phyloP scores from a whole-genome alignment of 139 green algal genomes.

The Chlamydomonas sp. region DNA sequence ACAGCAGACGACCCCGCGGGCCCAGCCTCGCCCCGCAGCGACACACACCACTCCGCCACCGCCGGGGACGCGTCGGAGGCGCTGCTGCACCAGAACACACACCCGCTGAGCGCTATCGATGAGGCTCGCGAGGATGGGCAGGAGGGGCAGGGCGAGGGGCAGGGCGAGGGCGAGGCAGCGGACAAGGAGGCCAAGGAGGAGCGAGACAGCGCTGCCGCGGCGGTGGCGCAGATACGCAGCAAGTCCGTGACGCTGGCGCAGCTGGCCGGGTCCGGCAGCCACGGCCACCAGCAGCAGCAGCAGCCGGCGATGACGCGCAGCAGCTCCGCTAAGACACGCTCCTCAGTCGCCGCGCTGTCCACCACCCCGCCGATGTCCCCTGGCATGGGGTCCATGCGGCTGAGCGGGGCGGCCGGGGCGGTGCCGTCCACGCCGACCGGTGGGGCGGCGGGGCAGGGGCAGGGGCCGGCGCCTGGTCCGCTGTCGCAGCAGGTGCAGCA shows the following conservation, averaged over 20 bases:
- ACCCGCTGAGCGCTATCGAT: constrained; percentile 25
- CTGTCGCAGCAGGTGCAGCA: constrained; percentile 22
- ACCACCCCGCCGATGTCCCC: constrained; percentile 17
- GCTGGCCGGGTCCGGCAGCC: neutral
- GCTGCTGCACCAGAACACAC: neutral
- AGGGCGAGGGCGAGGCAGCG: neutral
- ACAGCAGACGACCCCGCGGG: neutral
- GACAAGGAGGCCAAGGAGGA: neutral
- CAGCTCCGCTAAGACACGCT: neutral
- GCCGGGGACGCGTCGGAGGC: neutral
- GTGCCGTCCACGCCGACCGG: neutral
- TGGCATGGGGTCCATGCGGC: neutral
- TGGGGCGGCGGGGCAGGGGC: neutral
- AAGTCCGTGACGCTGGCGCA: constrained; percentile 3
- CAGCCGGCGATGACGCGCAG: neutral
- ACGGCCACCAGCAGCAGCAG: constrained; percentile 20
- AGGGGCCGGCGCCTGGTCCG: neutral
- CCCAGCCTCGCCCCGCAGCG: constrained; percentile 19
- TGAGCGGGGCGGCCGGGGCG: neutral
- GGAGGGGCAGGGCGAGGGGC: neutral
- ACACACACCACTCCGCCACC: neutral
- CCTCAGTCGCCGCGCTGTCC: neutral
- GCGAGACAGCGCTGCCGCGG: too few species aligned
- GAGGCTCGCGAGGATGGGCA: constrained; percentile 11
- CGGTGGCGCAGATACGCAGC: neutral